These are phyloP conservation scores for Arthroderma sp. DNA, from an alignment of 2,329 filamentous ascomycete species.

Conservation along the genomic window DNA sequence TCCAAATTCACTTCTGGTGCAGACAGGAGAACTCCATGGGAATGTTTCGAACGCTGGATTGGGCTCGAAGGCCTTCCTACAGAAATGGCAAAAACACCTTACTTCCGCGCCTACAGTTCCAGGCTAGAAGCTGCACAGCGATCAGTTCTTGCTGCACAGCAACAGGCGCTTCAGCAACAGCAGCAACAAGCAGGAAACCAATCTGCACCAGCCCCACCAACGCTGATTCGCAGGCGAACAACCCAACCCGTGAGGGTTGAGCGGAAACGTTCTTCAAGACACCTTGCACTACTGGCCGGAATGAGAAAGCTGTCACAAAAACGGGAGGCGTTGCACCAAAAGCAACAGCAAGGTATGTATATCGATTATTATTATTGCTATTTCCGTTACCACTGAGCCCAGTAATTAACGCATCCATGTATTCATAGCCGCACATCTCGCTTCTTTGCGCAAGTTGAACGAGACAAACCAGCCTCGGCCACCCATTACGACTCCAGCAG, in stretches of 20 bases:
- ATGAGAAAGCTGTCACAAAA: constrained; percentile 96
- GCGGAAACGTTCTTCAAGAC: constrained; percentile 69
- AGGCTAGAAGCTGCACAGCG: constrained; percentile 51
- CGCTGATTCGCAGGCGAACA: constrained; percentile 53
- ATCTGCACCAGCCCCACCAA: constrained; percentile 39
- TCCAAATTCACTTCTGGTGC: constrained; percentile 72
- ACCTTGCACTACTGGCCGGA: constrained; percentile 77
- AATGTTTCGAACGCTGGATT: constrained; percentile 97
- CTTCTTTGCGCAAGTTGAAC: constrained; percentile 68
- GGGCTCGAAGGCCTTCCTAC: constrained; percentile 77
- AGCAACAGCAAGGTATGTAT: constrained; percentile 61
- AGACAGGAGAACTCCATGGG: constrained; percentile 88
- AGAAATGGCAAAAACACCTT: constrained; percentile 90
- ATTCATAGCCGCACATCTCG: constrained; percentile 47
- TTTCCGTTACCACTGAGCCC: neutral
- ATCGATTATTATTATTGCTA: neutral
- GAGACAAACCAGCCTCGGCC: constrained; percentile 50
- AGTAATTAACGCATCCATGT: neutral
- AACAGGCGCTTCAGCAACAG: constrained; percentile 36
- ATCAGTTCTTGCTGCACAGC: constrained; percentile 45
- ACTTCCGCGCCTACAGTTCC: constrained; percentile 66
- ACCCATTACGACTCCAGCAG: constrained; percentile 62
- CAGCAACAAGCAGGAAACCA: constrained; percentile 24
- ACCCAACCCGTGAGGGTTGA: constrained; percentile 71
- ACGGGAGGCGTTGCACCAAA: constrained; percentile 69